Conservation (phyloP, 2,329 filamentous ascomycete genomes). For the Botrytis galanthina region DNA sequence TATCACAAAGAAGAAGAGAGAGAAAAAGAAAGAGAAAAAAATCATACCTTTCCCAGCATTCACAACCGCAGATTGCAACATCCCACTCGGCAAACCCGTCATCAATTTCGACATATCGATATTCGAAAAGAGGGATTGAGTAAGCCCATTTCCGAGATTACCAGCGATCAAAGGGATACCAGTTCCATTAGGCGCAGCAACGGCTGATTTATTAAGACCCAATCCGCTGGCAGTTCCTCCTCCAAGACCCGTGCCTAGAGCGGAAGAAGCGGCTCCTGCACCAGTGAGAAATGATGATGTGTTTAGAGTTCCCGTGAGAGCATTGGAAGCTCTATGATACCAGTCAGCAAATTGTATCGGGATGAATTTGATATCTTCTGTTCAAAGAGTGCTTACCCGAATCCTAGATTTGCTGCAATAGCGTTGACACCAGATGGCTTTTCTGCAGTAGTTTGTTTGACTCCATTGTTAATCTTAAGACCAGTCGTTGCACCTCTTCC, state of each 20-base stretch:
- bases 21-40: not conserved
- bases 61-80: slow-evolving; percentile 16
- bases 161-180: slow-evolving; percentile 7
- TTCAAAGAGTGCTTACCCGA: slow-evolving; percentile 1
- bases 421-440: slow-evolving; percentile 13
- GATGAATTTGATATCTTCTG: not conserved
- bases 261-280: not conserved
- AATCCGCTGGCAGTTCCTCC: slow-evolving; percentile 16
- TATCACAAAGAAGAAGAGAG: not conserved
- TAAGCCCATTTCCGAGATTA: slow-evolving; percentile 14
- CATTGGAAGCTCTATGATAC: slow-evolving; percentile 5
- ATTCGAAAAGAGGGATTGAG: slow-evolving; percentile 13
- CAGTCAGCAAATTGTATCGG: not conserved
- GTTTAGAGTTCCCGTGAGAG: slow-evolving; percentile 8
- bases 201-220: slow-evolving; percentile 11
- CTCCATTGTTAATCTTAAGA: slow-evolving; percentile 15
- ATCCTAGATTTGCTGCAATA: slow-evolving; percentile 14
- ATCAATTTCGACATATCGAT: slow-evolving; percentile 20
- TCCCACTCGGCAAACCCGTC: not conserved
- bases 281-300: not conserved
- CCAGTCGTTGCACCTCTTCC: slow-evolving; percentile 17
- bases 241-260: slow-evolving; percentile 16
- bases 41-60: slow-evolving; percentile 15
- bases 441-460: slow-evolving; percentile 12
- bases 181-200: slow-evolving; percentile 7